These are phyloP conservation scores for Leucocoprinus sp. DNA, from an alignment of 768 basidiomycete genomes.

Conservation along the genomic window DNA sequence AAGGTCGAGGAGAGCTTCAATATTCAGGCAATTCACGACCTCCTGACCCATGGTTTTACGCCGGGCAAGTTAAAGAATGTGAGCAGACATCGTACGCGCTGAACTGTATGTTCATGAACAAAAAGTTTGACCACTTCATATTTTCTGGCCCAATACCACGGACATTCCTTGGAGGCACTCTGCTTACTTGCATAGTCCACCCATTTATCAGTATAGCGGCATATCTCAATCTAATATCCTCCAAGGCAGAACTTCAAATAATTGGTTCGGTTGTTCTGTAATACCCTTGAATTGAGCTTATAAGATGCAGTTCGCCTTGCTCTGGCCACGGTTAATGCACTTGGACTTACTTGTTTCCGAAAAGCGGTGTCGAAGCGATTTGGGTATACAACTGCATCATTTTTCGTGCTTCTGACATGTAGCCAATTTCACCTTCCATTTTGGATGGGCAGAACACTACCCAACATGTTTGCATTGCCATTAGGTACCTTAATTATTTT, in stretches of 20 bases:
- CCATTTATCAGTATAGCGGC: slow-evolving; percentile 40
- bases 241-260: slow-evolving; percentile 66
- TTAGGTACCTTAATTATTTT: slow-evolving; percentile 42
- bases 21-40: slow-evolving; percentile 85
- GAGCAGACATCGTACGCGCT: slow-evolving; percentile 18
- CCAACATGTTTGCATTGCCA: slow-evolving; percentile 87
- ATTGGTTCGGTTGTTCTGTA: slow-evolving; percentile 37
- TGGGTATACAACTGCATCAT: slow-evolving; percentile 44
- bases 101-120: slow-evolving; percentile 10
- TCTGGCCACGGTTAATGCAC: slow-evolving; percentile 58
- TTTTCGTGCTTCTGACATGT: slow-evolving; percentile 62
- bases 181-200: slow-evolving; percentile 51
- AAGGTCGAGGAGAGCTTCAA: slow-evolving; percentile 99
- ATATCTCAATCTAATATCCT: slow-evolving; percentile 32
- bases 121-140: slow-evolving; percentile 80
- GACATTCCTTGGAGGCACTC: slow-evolving; percentile 72
- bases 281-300: not conserved
- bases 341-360: slow-evolving; percentile 54
- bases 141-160: slow-evolving; percentile 89
- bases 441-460: slow-evolving; percentile 89
- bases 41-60: slow-evolving; percentile 64
- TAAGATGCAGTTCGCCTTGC: slow-evolving; percentile 58
- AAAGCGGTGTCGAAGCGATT: slow-evolving; percentile 57
- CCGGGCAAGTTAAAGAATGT: slow-evolving; percentile 39
- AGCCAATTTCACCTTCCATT: slow-evolving; percentile 90